Evolutionary conservation across 352 stramenopile genomes (phyloP).

Genomic region (Phytophthora litchii): DNA sequence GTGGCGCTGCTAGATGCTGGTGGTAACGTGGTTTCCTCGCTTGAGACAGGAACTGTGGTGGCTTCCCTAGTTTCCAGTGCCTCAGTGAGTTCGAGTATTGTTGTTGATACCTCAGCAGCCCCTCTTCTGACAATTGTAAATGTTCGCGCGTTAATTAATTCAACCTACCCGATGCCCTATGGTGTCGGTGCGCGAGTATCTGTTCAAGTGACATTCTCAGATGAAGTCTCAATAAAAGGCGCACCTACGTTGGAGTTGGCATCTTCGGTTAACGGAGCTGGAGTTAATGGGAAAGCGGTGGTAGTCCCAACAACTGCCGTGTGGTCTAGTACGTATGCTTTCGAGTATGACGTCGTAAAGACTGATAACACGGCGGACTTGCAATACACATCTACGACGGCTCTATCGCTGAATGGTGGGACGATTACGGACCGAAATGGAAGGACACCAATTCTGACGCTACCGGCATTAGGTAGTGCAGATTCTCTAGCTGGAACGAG

Average conservation of each 20-base stretch:
- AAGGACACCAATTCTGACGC: constrained; percentile 53
- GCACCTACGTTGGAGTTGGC: constrained; percentile 58
- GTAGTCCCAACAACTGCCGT: constrained; percentile 53
- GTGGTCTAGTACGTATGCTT: constrained; percentile 65
- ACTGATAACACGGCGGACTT: constrained; percentile 61
- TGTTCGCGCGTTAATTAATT: constrained; percentile 47
- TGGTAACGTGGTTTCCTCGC: constrained; percentile 63
- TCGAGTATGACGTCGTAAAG: constrained; percentile 69
- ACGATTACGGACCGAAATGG: constrained; percentile 75
- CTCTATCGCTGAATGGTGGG: constrained; percentile 57
- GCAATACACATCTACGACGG: constrained; percentile 64
- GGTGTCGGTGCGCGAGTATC: constrained; percentile 65
- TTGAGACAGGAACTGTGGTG: constrained; percentile 51
- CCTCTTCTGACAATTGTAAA: constrained; percentile 50
- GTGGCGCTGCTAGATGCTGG: constrained; percentile 69
- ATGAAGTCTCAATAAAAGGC: constrained; percentile 71
- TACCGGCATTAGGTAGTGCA: constrained; percentile 50
- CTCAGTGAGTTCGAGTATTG: constrained; percentile 58
- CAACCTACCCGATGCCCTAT: constrained; percentile 56
- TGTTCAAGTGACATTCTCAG: constrained; percentile 78
- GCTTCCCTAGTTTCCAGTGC: constrained; percentile 70
- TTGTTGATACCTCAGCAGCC: constrained; percentile 64
- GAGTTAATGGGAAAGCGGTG: constrained; percentile 53
- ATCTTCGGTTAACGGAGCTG: constrained; percentile 37
- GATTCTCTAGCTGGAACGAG: constrained; percentile 58